Conservation (phyloP, 345 rosid species). For the Eucalyptus caleyi region DNA sequence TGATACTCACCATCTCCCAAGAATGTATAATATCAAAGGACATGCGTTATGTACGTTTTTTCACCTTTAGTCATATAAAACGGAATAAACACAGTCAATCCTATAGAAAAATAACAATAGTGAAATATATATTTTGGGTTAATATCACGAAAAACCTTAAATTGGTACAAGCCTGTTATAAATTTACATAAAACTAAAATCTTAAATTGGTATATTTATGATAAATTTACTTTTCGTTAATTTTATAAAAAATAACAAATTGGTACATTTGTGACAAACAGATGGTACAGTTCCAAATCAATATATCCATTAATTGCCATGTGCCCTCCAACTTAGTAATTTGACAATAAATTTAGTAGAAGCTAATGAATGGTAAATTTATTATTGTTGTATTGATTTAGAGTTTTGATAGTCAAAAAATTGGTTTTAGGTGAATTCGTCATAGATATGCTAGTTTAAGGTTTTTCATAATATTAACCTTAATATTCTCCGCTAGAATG, state of each 20-base stretch:
- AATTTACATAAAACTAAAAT: no score
- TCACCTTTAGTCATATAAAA: not conserved
- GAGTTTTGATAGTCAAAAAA: rapidly evolving
- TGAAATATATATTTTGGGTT: not conserved
- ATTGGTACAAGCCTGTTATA: rapidly evolving
- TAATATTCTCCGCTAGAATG: not conserved
- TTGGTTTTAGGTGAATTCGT: no score
- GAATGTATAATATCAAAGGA: not conserved
- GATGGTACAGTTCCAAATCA: rapidly evolving
- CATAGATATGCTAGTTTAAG: no score
- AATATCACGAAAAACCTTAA: no score
- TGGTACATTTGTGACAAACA: rapidly evolving
- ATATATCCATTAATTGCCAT: rapidly evolving
- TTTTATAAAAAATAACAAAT: no score
- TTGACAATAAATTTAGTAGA: rapidly evolving
- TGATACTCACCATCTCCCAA: not conserved
- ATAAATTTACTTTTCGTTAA: no score
- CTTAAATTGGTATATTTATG: no score
- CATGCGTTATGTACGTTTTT: not conserved
- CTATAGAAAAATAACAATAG: not conserved
- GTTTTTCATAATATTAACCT: rapidly evolving
- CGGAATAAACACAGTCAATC: not conserved
- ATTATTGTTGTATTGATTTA: no score
- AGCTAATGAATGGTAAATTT: rapidly evolving
- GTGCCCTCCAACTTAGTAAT: no score